phyloP scores from a whole-genome alignment of 352 stramenopile species.

The Pythium pyrilobum region DNA sequence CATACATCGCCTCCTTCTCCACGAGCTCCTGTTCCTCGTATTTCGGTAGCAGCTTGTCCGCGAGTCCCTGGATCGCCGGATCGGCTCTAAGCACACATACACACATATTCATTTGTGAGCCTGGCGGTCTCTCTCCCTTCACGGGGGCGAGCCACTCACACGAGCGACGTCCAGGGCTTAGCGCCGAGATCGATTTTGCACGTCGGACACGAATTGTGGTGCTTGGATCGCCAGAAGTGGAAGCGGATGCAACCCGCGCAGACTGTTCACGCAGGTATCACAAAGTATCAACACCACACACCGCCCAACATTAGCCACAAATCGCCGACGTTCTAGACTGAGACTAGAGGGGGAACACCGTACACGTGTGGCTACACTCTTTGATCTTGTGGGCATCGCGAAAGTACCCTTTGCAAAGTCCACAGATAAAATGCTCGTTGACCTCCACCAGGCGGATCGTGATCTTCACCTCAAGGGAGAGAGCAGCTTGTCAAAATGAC shows the following conservation, averaged over 20 bases:
- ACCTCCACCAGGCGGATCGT: constrained; percentile 40
- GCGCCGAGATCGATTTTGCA: constrained; percentile 41
- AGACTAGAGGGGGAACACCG: not conserved
- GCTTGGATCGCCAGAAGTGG: constrained; percentile 31
- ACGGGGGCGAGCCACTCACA: constrained; percentile 22
- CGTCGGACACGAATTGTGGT: constrained; percentile 34
- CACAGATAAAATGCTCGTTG: constrained; percentile 58
- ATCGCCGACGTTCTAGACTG: too few species aligned
- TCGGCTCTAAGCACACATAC: constrained; percentile 31
- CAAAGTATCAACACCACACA: not conserved
- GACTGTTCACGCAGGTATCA: constrained; percentile 22
- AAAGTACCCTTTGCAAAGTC: constrained; percentile 64
- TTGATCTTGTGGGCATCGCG: constrained; percentile 66
- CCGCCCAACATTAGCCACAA: not conserved
- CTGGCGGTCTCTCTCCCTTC: not conserved
- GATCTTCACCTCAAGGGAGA: constrained; percentile 28
- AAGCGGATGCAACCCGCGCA: constrained; percentile 58
- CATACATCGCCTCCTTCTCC: constrained; percentile 41
- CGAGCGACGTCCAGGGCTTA: constrained; percentile 45
- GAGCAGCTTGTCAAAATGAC: too few species aligned
- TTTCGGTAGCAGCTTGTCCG: constrained; percentile 43
- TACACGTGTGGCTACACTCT: constrained; percentile 80
- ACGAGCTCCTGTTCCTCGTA: constrained; percentile 31
- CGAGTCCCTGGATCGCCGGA: constrained; percentile 49
- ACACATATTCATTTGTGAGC: not conserved